Base-by-base conservation (phyloP, 202 grass and related monocot species). In the Carex sylvatica region DNA sequence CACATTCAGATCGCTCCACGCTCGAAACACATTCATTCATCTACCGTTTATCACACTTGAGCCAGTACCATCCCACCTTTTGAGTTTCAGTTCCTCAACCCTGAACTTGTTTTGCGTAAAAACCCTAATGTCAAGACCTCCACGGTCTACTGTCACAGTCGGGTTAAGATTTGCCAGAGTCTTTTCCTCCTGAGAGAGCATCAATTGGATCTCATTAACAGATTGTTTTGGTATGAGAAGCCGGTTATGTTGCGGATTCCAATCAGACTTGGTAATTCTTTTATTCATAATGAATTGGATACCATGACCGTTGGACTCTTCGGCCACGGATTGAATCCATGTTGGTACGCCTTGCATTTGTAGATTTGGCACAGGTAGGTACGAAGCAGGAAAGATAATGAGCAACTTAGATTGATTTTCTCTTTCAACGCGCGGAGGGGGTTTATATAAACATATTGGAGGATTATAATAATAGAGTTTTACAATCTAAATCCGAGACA, bases 171-270 rank as follows among this genome's bases (percentile, higher is more conserved):
- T 70, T 8, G 19, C 26, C 18, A 30, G 16, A 0, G 9, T 61
- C 58, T 10, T 23, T 10, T 61, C 58, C 8, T 23, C 58, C 19
- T 61, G 6, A 10, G 58, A 23, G 19, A 61, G 58, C 13, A 42
- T 30, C 23, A 6, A 2, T 51, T 18, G 16, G 72, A 38, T 78
- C 46, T 9, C n/a, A 14, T 30, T 4, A 16, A 78, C 14, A 15
- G 13, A 40, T 58, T 78, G n/a, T 23, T 58, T 78, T 11, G 3
- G 44, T 51, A 78, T 78, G 35, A 78, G 73, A 51, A 78, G 15
- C 14, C 35, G 36, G 8, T 78, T 78, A 33, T 78, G 73, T 19
- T 78, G 35, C 16, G 5, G 12, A 3, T 58, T 24, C 24, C 33
- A 28, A 58, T 78, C 42, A 6, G 73, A 58, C 18, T 24, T 6